phyloP scores from a whole-genome alignment of 306 rosid genomes.

The Pyrus communis region DNA sequence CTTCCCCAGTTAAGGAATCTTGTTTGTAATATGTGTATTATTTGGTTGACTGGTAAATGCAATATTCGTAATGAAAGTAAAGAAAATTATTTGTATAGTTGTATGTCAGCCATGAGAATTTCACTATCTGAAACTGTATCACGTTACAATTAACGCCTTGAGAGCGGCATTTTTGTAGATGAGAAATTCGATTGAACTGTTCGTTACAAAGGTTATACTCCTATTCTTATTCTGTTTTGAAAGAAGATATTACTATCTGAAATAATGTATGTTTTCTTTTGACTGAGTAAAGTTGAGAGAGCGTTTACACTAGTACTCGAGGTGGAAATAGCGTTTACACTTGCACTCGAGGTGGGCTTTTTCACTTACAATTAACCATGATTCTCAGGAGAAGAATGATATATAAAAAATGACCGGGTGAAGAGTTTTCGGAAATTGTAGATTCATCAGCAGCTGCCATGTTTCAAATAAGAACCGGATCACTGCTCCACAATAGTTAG shows the following conservation, averaged over 20 bases:
- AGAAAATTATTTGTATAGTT: neutral
- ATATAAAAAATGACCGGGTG: neutral
- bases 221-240: too few species aligned
- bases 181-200: neutral
- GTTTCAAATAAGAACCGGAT: neutral
- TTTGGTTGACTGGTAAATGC: neutral
- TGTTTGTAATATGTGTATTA: neutral
- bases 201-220: too few species aligned
- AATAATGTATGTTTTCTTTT: neutral
- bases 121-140: neutral
- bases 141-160: neutral
- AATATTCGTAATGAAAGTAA: neutral
- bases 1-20: neutral
- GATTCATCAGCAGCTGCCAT: neutral
- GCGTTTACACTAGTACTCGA: neutral
- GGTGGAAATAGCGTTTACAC: neutral
- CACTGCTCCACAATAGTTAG: conserved; percentile 14
- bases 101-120: neutral
- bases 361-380: neutral
- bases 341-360: too few species aligned
- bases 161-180: neutral
- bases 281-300: neutral
- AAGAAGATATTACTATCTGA: neutral
- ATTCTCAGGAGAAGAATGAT: neutral
- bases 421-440: neutral